Evolutionary conservation across 352 stramenopile genomes (phyloP), one percentile per base, ranked within the genome.

Genomic region (Phytophthora vignae): DNA sequence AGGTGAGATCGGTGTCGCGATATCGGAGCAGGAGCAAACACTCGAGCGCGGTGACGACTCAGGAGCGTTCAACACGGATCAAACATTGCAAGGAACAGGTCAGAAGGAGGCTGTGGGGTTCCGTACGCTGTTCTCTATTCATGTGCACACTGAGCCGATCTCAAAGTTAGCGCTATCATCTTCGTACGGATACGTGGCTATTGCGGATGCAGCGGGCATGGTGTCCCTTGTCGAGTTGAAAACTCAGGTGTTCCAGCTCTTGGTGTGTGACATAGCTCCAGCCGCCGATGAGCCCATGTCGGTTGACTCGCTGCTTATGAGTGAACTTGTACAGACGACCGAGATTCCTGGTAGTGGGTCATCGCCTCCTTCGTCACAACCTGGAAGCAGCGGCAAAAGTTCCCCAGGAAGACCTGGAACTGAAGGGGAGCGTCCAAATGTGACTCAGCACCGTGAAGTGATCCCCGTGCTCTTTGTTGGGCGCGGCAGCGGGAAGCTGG

Each of bases 401-500:
- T 74, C 56, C n/a, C 52, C 55, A 38, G 49, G 36, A 44, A 57
- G 36, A 61, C 3, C 31, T 52, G 29, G 21, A 15, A 60, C 27
- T 17, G 55, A 74, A 15, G 19, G 1, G 0, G 71, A 77, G 27
- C 55, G 55, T 19, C 33, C 67, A 17, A 72, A 62, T 25, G 31
- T 78, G 22, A 77, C 74, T 10, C 73, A 85, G 42, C 77, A 90
- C 55, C 79, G 72, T 40, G 82, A 90, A 69, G 77, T 87, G 38
- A 76, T 92, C 11, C 82, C 77, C 22, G 74, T 92, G 2, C 71
- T 95, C 3, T 93, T 92, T 67, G 79, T 93, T 21, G 88, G 88
- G 11, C 83, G 88, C 42, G 84, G 85, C 5, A 89, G 82, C 14
- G 83, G 86, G 0, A 88, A 89, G 60, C 38, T 93, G 25, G 84